Conservation (phyloP, 1,284 basidiomycete genomes). For the Agroathelia rolfsii region DNA sequence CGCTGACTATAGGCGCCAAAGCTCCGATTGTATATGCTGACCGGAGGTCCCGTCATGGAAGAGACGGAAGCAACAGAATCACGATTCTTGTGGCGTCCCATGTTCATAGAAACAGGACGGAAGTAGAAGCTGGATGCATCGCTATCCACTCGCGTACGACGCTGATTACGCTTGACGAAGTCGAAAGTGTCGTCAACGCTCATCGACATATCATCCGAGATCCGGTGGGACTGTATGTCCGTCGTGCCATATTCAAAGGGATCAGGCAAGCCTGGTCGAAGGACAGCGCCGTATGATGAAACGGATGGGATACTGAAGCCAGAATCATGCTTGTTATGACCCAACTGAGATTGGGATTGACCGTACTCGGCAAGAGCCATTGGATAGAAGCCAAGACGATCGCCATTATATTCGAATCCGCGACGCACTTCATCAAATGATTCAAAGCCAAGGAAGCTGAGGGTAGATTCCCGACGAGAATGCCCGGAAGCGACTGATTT, state of each 20-base stretch:
- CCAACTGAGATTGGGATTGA: no score
- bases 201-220: slow-evolving; percentile 50
- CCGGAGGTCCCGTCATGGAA: slow-evolving; percentile 51
- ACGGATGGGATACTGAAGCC: slow-evolving; percentile 71
- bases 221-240: slow-evolving; percentile 34
- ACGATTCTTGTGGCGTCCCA: slow-evolving; percentile 27
- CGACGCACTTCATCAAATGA: slow-evolving; percentile 66
- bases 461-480: slow-evolving; percentile 38
- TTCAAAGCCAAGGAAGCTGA: slow-evolving; percentile 62
- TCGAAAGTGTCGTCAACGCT: slow-evolving; percentile 66
- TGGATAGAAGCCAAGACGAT: slow-evolving; percentile 56
- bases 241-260: slow-evolving; percentile 77
- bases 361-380: no score
- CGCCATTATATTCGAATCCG: slow-evolving; percentile 60
- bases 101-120: no score
- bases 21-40: slow-evolving; percentile 62
- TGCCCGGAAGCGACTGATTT: slow-evolving; percentile 20
- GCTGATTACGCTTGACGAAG: slow-evolving; percentile 37
- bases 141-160: slow-evolving; percentile 54
- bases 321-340: slow-evolving; percentile 47
- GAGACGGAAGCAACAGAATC: slow-evolving; percentile 36
- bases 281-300: slow-evolving; percentile 67
- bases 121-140: slow-evolving; percentile 72
- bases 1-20: slow-evolving; percentile 33
- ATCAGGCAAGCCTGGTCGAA: slow-evolving; percentile 53